A percentile compares a stretch with the other conserved stretches of the same genome.
Evolutionary conservation across 441 rosid species (phyloP).

Genomic region (Adansonia rubrostipa): DNA sequence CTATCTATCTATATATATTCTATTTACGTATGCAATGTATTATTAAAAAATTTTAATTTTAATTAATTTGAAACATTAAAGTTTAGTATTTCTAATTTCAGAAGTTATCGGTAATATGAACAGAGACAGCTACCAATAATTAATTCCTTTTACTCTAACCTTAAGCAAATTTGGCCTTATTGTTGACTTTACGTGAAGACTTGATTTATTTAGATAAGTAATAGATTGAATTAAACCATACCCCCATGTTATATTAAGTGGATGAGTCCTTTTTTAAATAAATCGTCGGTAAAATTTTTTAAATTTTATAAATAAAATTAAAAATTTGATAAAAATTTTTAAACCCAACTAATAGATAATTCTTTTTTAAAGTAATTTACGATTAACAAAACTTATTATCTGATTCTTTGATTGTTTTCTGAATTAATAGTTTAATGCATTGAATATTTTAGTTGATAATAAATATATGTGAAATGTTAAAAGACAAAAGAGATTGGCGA

Average conservation of each 20-base stretch:
- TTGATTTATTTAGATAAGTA: not conserved
- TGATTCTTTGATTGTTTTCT: no score
- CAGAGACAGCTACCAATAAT: not conserved
- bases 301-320: no score
- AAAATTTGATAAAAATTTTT: no score
- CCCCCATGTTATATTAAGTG: no score
- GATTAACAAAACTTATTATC: no score
- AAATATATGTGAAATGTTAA: conserved; percentile 3
- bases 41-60: not conserved
- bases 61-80: not conserved
- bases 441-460: no score
- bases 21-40: not conserved
- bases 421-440: no score
- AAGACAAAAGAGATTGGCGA: conserved; percentile 39
- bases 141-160: not conserved
- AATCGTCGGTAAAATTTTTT: no score
- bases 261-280: no score
- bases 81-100: not conserved
- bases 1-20: no score
- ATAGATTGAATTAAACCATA: not conserved
- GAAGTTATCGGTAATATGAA: not conserved
- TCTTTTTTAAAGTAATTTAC: no score
- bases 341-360: no score
- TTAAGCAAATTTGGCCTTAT: not conserved
- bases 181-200: not conserved